Base-by-base conservation (phyloP, 2,329 filamentous ascomycete genomes). In the Exophiala mesophila region DNA sequence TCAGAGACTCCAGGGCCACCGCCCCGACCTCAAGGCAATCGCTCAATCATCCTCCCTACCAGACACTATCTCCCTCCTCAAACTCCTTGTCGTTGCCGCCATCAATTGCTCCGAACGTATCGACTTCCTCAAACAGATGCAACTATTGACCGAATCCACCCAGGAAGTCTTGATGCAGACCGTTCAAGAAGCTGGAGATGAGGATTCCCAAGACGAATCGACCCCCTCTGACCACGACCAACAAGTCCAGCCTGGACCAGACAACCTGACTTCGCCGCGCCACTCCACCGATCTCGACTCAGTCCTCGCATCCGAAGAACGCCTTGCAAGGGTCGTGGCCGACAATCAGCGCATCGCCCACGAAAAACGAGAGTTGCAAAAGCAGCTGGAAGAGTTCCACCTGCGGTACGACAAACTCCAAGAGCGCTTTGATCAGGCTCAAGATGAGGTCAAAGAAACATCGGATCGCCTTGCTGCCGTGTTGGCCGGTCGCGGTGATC, bases 41-140 rank as follows among this genome's bases (percentile, higher is more conserved):
- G 68, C 68, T 10, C 67, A 70, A 47, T 63, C 65, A 38, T 61
- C 60, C 15, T 65, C 67, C 18, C 53, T 61, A 21, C 63, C 64
- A 44, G 67, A 71, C 52, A 64, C 63, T 33, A 63, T 68, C 42
- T 67, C 82, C 68, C 67, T 84, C 37, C 66, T 84, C 30, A 77
- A 78, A 45, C 69, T 83, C 41, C 72, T 83, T 58, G 68, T 84
- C 16, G 73, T 80, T 44, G 73, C 72, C n/a, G 77, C 77, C 18
- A 74, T 80, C 49, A 72, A 74, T 57, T 79, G 78, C 9, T 72
- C 76, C 18, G 73, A 77, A 40, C 62, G 65, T 12, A 72, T 72
- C 43, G 68, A 69, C 23, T 80, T 79, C 56, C 70, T 83, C 44
- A 61, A 63, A 32, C 69, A 64, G 31, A 65, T 72, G 49, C 66